Evolutionary conservation across 2,329 filamentous ascomycete species (phyloP).

Genomic region (Sporothrix dimorphospora): DNA sequence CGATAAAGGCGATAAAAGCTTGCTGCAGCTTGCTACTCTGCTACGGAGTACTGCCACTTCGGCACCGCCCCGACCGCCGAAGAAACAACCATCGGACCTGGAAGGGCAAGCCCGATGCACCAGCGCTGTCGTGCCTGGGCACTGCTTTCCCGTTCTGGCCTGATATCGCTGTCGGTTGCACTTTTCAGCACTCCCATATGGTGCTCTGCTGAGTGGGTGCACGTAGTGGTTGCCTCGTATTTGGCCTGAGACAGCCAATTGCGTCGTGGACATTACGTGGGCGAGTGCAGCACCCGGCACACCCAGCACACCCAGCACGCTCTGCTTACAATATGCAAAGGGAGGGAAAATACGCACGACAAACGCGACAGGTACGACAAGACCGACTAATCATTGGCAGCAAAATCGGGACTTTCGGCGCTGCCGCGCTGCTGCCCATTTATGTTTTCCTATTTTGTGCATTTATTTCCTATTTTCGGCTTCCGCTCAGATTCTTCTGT

Average conservation of each 20-base stretch:
- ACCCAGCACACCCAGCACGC: background rate
- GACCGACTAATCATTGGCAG: background rate
- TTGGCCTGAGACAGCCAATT: slow-evolving; percentile 18
- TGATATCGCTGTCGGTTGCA: background rate
- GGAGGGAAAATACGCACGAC: background rate
- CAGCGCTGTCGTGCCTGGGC: background rate
- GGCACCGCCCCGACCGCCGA: background rate
- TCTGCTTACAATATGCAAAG: background rate
- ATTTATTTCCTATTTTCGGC: background rate
- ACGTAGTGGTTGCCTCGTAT: slow-evolving; percentile 16
- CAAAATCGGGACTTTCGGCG: slow-evolving; percentile 16
- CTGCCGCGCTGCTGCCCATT: background rate
- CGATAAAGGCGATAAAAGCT: background rate
- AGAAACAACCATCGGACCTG: background rate
- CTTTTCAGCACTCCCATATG: background rate
- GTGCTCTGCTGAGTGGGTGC: background rate
- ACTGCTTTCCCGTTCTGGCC: background rate
- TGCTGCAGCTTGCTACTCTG: too few relatives aligned
- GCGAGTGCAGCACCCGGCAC: background rate
- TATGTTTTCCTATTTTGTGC: background rate
- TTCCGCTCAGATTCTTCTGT: background rate
- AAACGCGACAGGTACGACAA: background rate
- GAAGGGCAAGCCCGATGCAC: background rate
- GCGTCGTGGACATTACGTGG: slow-evolving; percentile 12
- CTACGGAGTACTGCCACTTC: too few relatives aligned